Evolutionary conservation across 2,329 filamentous ascomycete genomes (phyloP).

Genomic region (Beauveria australis): DNA sequence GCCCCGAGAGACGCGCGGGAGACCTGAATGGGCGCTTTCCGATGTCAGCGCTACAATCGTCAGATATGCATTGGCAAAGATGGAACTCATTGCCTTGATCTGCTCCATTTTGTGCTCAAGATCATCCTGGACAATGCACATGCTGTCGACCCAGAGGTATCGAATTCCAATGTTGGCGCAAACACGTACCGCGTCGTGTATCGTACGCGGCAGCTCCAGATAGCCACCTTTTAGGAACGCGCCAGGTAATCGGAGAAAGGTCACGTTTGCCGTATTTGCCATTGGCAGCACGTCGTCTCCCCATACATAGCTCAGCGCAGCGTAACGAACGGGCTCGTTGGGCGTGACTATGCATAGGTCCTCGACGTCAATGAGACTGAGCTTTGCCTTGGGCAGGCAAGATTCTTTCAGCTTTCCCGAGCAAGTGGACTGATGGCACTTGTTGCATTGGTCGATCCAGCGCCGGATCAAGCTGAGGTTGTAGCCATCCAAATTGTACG

Average conservation of each 20-base stretch:
- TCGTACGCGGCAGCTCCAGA: constrained; percentile 6
- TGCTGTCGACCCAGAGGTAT: constrained; percentile 13
- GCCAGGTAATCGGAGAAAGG: neutral
- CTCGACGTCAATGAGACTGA: constrained; percentile 11
- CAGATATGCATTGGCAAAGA: constrained; percentile 9
- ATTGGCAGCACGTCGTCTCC: neutral
- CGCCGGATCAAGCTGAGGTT: neutral
- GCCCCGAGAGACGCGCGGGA: neutral
- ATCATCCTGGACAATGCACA: constrained; percentile 11
- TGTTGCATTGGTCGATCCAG: constrained; percentile 11
- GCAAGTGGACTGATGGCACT: constrained; percentile 4
- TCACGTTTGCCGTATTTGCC: constrained; percentile 1
- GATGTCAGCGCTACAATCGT: constrained; percentile 4
- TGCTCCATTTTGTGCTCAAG: constrained; percentile 5
- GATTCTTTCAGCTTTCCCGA: neutral
- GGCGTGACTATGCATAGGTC: constrained; percentile 9
- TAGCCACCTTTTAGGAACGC: neutral
- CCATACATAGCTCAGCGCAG: constrained; percentile 11
- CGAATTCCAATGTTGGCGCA: constrained; percentile 9
- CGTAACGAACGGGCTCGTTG: constrained; percentile 4
- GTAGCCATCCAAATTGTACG: constrained; percentile 3
- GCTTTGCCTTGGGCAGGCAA: neutral
- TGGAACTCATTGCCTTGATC: constrained; percentile 8
- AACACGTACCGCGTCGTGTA: constrained; percentile 8
- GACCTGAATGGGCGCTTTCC: neutral